phyloP scores from a whole-genome alignment of 139 green algal genomes.

The Raphidocelis subcapitata region DNA sequence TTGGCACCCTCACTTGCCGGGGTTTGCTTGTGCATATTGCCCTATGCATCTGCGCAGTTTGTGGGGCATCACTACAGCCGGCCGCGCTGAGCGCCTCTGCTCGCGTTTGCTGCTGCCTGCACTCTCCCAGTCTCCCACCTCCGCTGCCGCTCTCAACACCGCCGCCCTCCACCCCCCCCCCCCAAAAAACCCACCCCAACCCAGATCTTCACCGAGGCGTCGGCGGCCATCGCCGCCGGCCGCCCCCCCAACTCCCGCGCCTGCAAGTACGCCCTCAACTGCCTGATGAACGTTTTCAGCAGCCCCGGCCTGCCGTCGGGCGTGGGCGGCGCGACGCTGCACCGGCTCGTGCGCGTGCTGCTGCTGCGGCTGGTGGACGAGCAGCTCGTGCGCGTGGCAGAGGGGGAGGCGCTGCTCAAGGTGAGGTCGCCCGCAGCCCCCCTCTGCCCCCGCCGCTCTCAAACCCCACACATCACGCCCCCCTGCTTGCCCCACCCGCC shows the following conservation, averaged over 20 bases:
- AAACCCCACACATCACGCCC: not conserved
- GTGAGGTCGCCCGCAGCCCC: no score
- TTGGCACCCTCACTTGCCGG: no score
- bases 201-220: constrained; percentile 44
- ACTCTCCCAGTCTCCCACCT: no score
- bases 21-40: no score
- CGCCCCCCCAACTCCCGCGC: constrained; percentile 25
- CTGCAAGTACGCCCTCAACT: constrained; percentile 94
- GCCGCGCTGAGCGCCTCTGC: no score
- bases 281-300: constrained; percentile 80
- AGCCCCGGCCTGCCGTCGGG: constrained; percentile 7
- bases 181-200: no score
- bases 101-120: no score
- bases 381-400: constrained; percentile 16
- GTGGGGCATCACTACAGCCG: no score
- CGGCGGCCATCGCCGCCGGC: constrained; percentile 12
- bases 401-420: constrained; percentile 53
- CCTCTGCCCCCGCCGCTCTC: not conserved
- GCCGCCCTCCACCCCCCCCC: no score
- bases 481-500: not conserved
- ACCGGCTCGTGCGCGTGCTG: constrained; percentile 31
- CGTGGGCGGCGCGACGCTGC: constrained; percentile 5
- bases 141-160: no score
- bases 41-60: no score
- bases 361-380: constrained; percentile 48